Conservation (phyloP, 495 filamentous ascomycete species). For the Astrothelium macrocarpum region DNA sequence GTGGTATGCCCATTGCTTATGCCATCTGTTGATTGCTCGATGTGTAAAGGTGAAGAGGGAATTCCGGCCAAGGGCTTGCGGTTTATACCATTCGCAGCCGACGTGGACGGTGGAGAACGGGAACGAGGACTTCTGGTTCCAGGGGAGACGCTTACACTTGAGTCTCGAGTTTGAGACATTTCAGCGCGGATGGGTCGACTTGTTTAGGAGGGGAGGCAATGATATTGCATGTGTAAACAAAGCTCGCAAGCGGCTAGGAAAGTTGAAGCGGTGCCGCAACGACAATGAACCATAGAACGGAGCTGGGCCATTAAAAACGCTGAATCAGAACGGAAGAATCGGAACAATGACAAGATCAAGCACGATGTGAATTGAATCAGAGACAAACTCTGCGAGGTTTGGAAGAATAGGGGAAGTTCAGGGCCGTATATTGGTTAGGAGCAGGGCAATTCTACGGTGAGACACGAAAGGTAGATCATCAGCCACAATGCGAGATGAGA, state of each 20-base stretch:
- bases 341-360: no score
- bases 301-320: background rate
- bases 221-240: background rate
- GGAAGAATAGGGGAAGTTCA: background rate
- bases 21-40: background rate
- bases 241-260: background rate
- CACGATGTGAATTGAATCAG: background rate
- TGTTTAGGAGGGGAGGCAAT: background rate
- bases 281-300: background rate
- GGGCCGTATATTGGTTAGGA: background rate
- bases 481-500: conserved; percentile 1
- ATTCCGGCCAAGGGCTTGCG: background rate
- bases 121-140: conserved; percentile 2
- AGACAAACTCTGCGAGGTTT: background rate
- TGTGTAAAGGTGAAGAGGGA: background rate
- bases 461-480: background rate
- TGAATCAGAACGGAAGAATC: background rate
- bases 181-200: background rate
- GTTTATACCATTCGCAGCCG: background rate
- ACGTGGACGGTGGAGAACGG: background rate
- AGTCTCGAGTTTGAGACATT: background rate
- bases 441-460: background rate
- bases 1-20: background rate
- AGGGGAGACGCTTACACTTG: background rate
- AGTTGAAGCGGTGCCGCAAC: background rate